Conservation (phyloP, 345 rosid species). For the Syzygium oleosum region DNA sequence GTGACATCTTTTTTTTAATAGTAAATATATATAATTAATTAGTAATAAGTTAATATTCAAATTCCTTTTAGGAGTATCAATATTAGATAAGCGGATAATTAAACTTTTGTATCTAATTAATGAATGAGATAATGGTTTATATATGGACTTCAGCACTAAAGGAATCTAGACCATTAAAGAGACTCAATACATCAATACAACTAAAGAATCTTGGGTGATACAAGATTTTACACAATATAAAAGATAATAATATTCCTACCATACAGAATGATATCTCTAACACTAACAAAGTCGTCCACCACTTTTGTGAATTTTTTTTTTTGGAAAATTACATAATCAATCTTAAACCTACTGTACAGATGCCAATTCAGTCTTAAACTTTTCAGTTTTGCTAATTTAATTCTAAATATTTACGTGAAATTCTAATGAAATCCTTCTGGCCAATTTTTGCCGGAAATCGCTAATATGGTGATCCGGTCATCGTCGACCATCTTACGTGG, state of each 20-base stretch:
- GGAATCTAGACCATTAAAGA: not conserved
- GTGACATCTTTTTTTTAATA: not conserved
- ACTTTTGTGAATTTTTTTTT: not conserved
- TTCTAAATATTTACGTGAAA: not conserved
- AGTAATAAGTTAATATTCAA: too few species aligned
- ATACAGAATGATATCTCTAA: not conserved
- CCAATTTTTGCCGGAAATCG: not conserved
- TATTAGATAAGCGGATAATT: not conserved
- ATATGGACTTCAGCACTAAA: not conserved
- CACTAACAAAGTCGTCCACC: not conserved
- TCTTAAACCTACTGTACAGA: not conserved
- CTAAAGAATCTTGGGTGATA: not conserved
- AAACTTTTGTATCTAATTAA: not conserved
- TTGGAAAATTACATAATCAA: not conserved
- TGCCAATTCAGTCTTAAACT: not conserved
- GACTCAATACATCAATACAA: not conserved
- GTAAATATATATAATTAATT: not conserved
- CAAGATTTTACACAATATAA: not conserved
- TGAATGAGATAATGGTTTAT: not conserved
- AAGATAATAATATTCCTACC: not conserved
- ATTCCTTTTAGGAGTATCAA: not conserved
- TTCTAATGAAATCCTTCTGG: not conserved
- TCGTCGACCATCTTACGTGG: not conserved
- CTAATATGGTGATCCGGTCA: fast-evolving
- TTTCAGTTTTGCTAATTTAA: not conserved